phyloP scores from a whole-genome alignment of 2,329 filamentous ascomycete genomes.

The Pyricularia sp. region DNA sequence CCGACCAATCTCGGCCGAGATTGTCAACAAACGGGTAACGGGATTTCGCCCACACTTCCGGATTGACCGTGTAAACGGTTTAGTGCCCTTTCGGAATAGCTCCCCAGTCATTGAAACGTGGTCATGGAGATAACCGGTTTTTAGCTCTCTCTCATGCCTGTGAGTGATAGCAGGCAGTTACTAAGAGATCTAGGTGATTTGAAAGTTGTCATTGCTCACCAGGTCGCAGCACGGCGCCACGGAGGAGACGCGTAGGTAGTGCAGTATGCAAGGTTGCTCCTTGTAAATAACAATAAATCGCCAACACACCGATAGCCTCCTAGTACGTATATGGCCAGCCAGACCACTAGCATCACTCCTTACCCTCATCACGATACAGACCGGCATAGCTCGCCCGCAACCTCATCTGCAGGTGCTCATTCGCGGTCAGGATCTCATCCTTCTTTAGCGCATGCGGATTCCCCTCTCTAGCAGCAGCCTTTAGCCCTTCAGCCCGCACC shows the following conservation, averaged over 20 bases:
- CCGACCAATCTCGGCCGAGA: background rate
- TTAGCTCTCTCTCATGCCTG: background rate
- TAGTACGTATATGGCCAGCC: background rate
- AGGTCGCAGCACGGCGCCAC: background rate
- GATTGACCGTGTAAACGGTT: background rate
- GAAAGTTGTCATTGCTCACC: background rate
- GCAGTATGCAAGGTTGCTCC: background rate
- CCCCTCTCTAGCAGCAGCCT: slow-evolving; percentile 13
- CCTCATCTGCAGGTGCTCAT: slow-evolving; percentile 47
- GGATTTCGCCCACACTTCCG: background rate
- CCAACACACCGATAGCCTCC: background rate
- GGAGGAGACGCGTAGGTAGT: background rate
- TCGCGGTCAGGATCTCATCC: slow-evolving; percentile 43
- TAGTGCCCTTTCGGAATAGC: background rate
- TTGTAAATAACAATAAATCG: background rate
- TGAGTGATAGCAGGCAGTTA: background rate
- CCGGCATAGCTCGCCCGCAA: slow-evolving; percentile 45
- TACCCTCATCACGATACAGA: slow-evolving; percentile 28
- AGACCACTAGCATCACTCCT: background rate
- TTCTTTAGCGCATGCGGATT: slow-evolving; percentile 35
- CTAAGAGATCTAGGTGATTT: background rate
- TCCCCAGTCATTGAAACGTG: background rate
- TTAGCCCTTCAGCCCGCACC: slow-evolving; percentile 25
- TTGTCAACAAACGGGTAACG: background rate
- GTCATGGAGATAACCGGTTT: background rate